These are phyloP conservation scores for Colletotrichum sidae DNA, from an alignment of 2,329 filamentous ascomycete genomes.

Conservation along the genomic window DNA sequence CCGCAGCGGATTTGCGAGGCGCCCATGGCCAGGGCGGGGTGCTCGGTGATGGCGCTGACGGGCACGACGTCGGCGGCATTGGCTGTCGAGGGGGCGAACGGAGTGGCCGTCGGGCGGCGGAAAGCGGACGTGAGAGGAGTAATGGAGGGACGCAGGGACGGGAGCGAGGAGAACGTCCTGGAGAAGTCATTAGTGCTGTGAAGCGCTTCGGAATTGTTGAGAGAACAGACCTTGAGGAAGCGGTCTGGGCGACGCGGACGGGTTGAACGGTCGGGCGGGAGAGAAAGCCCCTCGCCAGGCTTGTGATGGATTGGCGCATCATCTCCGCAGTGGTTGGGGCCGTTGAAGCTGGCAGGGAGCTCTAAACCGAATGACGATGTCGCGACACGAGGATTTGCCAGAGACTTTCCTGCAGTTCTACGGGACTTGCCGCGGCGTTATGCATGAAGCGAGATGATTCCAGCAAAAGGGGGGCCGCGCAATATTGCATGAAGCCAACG, in stretches of 20 bases:
- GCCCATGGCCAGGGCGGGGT: conserved; percentile 66
- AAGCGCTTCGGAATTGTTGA: neutral
- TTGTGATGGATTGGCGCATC: conserved; percentile 36
- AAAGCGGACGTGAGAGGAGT: conserved; percentile 46
- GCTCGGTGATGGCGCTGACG: conserved; percentile 58
- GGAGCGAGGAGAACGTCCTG: conserved; percentile 62
- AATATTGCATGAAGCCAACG: conserved; percentile 17
- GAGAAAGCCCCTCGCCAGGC: conserved; percentile 16
- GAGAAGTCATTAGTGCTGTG: neutral
- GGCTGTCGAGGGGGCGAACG: conserved; percentile 45
- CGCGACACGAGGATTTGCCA: conserved; percentile 28
- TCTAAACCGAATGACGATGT: conserved; percentile 8
- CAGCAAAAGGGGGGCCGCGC: neutral
- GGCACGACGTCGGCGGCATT: conserved; percentile 58
- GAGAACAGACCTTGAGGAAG: conserved; percentile 20
- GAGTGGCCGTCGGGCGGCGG: conserved; percentile 45
- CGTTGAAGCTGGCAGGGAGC: conserved; percentile 17
- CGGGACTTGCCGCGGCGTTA: conserved; percentile 17
- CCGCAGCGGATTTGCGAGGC: conserved; percentile 67
- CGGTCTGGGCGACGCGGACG: neutral
- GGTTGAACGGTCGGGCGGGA: conserved; percentile 11
- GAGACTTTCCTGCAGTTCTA: conserved; percentile 27
- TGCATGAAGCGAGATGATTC: conserved; percentile 18
- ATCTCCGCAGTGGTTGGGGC: conserved; percentile 24
- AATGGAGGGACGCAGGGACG: conserved; percentile 61